Conservation (phyloP, 768 basidiomycete species). For the Hirschioporus abietinus region DNA sequence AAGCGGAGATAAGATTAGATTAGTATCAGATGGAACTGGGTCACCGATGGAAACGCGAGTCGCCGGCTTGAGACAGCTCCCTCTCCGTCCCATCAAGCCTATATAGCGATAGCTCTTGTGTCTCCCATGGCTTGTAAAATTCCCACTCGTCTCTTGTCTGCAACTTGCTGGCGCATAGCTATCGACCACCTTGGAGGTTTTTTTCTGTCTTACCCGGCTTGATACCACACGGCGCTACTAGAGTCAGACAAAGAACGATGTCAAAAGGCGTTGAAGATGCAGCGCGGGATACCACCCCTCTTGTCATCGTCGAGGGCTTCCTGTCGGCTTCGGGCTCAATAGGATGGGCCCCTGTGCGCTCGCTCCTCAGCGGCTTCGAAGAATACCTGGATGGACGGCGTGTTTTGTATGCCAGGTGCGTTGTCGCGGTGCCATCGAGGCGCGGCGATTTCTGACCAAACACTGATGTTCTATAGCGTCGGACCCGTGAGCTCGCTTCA, state of each 20-base stretch:
- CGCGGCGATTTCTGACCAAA: neutral
- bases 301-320: slow-evolving; percentile 47
- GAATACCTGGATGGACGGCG: slow-evolving; percentile 25
- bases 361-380: slow-evolving; percentile 25
- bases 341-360: slow-evolving; percentile 27
- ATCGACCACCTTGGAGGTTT: neutral
- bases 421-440: slow-evolving; percentile 7
- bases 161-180: neutral
- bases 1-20: neutral
- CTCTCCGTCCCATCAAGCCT: neutral
- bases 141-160: neutral
- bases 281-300: slow-evolving; percentile 20
- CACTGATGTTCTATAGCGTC: slow-evolving; percentile 25
- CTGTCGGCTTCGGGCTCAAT: slow-evolving; percentile 31
- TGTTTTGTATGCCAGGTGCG: slow-evolving; percentile 19
- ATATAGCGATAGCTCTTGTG: neutral
- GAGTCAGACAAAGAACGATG: neutral
- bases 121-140: neutral
- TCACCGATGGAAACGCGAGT: neutral
- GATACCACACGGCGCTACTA: neutral
- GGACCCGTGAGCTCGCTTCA: slow-evolving; percentile 49
- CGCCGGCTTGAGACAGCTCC: neutral
- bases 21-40: neutral
- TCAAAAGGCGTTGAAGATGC: neutral
- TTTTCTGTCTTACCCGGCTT: neutral